phyloP scores from a whole-genome alignment of 129 eudicot genomes.

The Flaveria robusta region DNA sequence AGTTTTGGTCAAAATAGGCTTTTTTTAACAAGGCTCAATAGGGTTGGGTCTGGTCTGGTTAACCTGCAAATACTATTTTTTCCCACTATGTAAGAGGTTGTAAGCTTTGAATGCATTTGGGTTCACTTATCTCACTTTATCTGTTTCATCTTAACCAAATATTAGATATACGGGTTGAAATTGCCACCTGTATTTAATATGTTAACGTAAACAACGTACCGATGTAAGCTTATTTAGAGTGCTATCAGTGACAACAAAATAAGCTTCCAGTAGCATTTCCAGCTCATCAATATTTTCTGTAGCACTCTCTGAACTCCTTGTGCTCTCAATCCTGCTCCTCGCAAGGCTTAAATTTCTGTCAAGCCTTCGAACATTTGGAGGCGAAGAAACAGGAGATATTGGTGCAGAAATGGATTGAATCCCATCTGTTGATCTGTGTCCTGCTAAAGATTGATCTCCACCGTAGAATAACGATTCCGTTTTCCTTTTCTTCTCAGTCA shows the following conservation, averaged over 20 bases:
- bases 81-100: background rate
- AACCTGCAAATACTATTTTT: background rate
- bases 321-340: conserved; percentile 83
- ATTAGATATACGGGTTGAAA: background rate
- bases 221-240: conserved; percentile 90
- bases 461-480: conserved; percentile 62
- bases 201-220: conserved; percentile 37
- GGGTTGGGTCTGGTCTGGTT: background rate
- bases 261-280: conserved; percentile 95
- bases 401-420: conserved; percentile 76
- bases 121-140: background rate
- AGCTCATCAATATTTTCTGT: conserved; percentile 77
- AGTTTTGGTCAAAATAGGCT: too few relatives aligned
- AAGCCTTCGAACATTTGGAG: conserved; percentile 62
- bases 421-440: conserved; percentile 68
- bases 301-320: conserved; percentile 70
- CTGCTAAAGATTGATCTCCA: conserved; percentile 62
- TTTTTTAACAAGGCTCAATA: background rate
- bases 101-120: background rate
- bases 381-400: conserved; percentile 90
- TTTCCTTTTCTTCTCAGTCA: conserved; percentile 78
- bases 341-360: conserved; percentile 77
- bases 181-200: background rate
- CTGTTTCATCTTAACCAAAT: background rate
- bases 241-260: conserved; percentile 86